Percentiles rank a stretch among this genome's conserved stretches.
phyloP scores from a whole-genome alignment of 208 protist genomes.

The Leishmania arabica region DNA sequence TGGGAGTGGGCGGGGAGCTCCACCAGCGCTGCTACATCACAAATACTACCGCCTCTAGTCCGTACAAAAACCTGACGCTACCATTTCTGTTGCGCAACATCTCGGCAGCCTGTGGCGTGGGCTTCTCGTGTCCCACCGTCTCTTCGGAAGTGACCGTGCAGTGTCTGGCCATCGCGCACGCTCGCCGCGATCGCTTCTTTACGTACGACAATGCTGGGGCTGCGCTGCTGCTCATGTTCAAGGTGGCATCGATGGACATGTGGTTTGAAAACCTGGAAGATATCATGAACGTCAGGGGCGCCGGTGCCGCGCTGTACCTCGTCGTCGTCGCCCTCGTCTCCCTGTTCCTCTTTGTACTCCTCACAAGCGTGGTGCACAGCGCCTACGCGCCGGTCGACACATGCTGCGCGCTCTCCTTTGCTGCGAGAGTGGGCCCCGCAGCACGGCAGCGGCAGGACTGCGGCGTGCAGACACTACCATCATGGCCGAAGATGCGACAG shows the following conservation, averaged over 20 bases:
- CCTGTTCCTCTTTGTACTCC: slow-evolving; percentile 13
- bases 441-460: slow-evolving; percentile 19
- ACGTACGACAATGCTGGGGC: slow-evolving; percentile 40
- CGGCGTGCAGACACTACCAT: slow-evolving; percentile 14
- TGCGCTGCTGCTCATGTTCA: slow-evolving; percentile 41
- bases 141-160: slow-evolving; percentile 20
- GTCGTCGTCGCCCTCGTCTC: slow-evolving; percentile 31
- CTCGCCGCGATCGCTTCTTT: slow-evolving; percentile 21
- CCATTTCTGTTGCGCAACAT: slow-evolving; percentile 26
- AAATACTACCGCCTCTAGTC: background rate
- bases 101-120: slow-evolving; percentile 12
- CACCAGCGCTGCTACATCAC: slow-evolving; percentile 46
- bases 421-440: background rate
- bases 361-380: slow-evolving; percentile 20
- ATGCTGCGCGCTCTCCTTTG: background rate
- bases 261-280: slow-evolving; percentile 48
- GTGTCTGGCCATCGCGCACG: slow-evolving; percentile 9
- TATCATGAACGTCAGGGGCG: slow-evolving; percentile 44
- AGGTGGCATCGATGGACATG: slow-evolving; percentile 45
- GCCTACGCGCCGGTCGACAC: slow-evolving; percentile 19
- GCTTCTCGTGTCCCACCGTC: slow-evolving; percentile 10
- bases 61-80: slow-evolving; percentile 9
- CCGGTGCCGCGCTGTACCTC: slow-evolving; percentile 37
- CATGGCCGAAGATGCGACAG: background rate
- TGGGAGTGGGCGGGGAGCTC: slow-evolving; percentile 28